Base-by-base conservation (phyloP, 352 stramenopile species). In the Thraustochytrium striatum region DNA sequence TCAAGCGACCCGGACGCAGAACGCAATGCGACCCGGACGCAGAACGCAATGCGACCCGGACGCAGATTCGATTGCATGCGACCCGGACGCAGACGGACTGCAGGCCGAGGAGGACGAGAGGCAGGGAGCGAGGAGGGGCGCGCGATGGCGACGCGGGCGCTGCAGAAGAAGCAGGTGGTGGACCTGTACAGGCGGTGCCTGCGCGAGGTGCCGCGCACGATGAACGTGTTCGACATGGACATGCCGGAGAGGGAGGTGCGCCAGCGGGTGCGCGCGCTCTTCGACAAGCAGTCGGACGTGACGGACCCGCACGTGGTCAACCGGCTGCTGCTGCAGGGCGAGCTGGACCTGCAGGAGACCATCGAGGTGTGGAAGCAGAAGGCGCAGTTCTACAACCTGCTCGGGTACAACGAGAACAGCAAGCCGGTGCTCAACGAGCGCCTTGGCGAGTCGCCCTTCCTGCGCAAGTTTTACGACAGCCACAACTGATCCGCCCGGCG, bases 331-430 rank as follows among this genome's bases (percentile, higher is more conserved):
- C 43, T 75, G n/a, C 65, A 75, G 65, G 65, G 65, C 32, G 65
- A 75, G 65, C 44, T 75, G 41, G 65, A 75, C 47, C 65, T 75
- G 21, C 30, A 75, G 65, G 65, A 75, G 65, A 43, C 32, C 32
- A 38, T 75, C 41, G 52, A 75, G 32, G 41, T 75, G 65, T 75
- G 65, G 65, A 75, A 75, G 65, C 65, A 75, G 47, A 75, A 75
- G 65, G 32, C 65, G 3, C 65, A 75, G n/a, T 13, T 75, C 41
- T 61, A 30, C 21, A 30, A 43, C 44, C 28, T 75, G 43, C 65
- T 75, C 47, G 65, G 65, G 1, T 68, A 61, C 1, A 43, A 75
- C 65, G 25, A 61, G 41, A 28, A 75, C 7, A 9, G 30, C 11
- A 75, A 65, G 65, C 65, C 65, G 21, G 50, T 61, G 39, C n/a